Evolutionary conservation across 1,284 basidiomycete genomes (phyloP).

Genomic region (Somion occarium): DNA sequence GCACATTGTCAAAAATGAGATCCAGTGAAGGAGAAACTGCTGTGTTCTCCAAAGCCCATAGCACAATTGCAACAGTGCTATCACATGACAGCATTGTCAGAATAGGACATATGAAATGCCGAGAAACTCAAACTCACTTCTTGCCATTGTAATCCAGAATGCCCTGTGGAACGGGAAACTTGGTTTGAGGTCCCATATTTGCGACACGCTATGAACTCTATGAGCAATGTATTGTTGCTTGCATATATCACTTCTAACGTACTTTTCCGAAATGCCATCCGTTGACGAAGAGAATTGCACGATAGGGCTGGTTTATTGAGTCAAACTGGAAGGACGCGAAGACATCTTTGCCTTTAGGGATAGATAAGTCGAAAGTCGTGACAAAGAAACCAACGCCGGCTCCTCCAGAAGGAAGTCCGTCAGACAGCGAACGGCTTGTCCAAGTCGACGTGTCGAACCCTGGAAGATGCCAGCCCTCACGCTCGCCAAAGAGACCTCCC

Average conservation of each 20-base stretch:
- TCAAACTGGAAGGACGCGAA: constrained; percentile 69
- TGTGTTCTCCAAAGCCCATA: constrained; percentile 60
- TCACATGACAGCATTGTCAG: not conserved
- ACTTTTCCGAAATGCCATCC: constrained; percentile 90
- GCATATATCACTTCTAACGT: constrained; percentile 19
- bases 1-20: constrained; percentile 50
- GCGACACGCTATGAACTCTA: constrained; percentile 21
- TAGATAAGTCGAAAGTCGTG: constrained; percentile 58
- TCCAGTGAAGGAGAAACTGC: constrained; percentile 47
- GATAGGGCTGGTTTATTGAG: constrained; percentile 55
- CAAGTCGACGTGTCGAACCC: constrained; percentile 63
- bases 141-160: constrained; percentile 65
- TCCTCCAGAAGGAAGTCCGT: constrained; percentile 48
- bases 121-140: constrained; percentile 46
- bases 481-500: constrained; percentile 76
- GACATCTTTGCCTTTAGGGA: constrained; percentile 57
- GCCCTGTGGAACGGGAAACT: constrained; percentile 75
- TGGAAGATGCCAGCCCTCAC: constrained; percentile 79
- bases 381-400: constrained; percentile 79
- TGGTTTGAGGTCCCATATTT: constrained; percentile 55
- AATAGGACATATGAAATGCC: not conserved
- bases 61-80: constrained; percentile 66
- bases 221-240: too few relatives aligned
- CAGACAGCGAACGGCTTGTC: constrained; percentile 45
- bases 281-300: constrained; percentile 72